Conservation (phyloP, 176 grass and related monocot species). For the Oryza punctata region DNA sequence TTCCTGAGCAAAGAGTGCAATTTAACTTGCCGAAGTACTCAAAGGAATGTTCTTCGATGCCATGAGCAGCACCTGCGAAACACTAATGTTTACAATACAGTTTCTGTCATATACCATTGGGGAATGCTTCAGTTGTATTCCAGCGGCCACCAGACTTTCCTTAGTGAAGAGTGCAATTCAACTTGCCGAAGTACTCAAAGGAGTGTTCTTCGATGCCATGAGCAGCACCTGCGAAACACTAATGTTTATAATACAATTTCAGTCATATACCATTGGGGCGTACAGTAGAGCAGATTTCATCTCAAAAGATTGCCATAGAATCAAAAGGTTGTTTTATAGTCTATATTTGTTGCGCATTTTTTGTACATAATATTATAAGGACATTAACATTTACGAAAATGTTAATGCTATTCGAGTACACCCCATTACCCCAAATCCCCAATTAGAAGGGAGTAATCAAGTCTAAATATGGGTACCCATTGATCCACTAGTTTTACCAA, state of each 20-base stretch:
- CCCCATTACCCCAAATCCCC: not conserved
- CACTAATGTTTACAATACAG: not conserved
- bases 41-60: slow-evolving; percentile 51
- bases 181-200: slow-evolving; percentile 41
- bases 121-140: too few species aligned
- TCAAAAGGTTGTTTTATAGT: not conserved
- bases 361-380: not conserved
- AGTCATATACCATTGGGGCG: not conserved
- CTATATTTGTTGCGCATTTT: not conserved
- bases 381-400: not conserved
- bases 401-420: not conserved
- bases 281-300: not conserved
- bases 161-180: slow-evolving; percentile 55
- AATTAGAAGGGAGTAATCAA: not conserved
- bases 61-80: slow-evolving; percentile 23
- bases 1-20: slow-evolving; percentile 50
- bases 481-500: not conserved
- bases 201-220: slow-evolving; percentile 54
- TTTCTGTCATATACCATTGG: not conserved
- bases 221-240: slow-evolving; percentile 6
- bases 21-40: slow-evolving; percentile 49
- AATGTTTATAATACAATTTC: not conserved
- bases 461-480: not conserved
- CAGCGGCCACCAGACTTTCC: slow-evolving; percentile 50
- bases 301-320: not conserved